Percentiles rank a stretch among this genome's conserved stretches.
Evolutionary conservation across 140 eudicot genomes (phyloP).

Genomic region (Senecio squalidus): DNA sequence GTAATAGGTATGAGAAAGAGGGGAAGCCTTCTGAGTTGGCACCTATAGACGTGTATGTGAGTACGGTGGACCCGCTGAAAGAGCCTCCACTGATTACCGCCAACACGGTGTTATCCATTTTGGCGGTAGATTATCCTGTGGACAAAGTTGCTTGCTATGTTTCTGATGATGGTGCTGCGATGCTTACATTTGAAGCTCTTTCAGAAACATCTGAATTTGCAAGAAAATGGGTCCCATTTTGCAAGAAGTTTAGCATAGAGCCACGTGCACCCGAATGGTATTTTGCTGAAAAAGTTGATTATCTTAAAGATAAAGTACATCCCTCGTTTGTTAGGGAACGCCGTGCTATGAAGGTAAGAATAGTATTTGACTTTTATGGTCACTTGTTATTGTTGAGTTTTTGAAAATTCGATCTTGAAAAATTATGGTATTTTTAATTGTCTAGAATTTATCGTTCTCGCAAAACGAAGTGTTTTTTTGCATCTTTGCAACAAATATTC

Average conservation of each 20-base stretch:
- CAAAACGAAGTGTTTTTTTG: too few relatives aligned
- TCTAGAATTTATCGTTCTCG: too few relatives aligned
- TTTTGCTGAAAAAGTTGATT: constrained; percentile 74
- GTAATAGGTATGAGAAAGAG: constrained; percentile 79
- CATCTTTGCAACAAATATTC: background rate
- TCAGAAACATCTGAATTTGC: constrained; percentile 89
- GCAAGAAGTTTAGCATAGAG: constrained; percentile 75
- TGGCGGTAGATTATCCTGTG: constrained; percentile 81
- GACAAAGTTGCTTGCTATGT: constrained; percentile 92
- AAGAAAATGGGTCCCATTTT: constrained; percentile 88
- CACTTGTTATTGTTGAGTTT: too few relatives aligned
- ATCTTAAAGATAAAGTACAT: constrained; percentile 73
- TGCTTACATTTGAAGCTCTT: constrained; percentile 91
- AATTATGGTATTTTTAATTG: too few relatives aligned
- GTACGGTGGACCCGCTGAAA: constrained; percentile 85
- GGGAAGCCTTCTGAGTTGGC: constrained; percentile 87
- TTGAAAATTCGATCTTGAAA: too few relatives aligned
- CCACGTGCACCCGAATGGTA: constrained; percentile 98
- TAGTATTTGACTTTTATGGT: background rate
- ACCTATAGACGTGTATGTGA: constrained; percentile 60
- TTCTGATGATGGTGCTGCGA: constrained; percentile 94
- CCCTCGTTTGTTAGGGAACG: constrained; percentile 88
- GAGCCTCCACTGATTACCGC: constrained; percentile 93
- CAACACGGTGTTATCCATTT: constrained; percentile 78
- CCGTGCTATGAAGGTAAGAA: constrained; percentile 85